These are phyloP conservation scores for Cadophora sp. DNA, from an alignment of 2,329 filamentous ascomycete species.

Conservation along the genomic window DNA sequence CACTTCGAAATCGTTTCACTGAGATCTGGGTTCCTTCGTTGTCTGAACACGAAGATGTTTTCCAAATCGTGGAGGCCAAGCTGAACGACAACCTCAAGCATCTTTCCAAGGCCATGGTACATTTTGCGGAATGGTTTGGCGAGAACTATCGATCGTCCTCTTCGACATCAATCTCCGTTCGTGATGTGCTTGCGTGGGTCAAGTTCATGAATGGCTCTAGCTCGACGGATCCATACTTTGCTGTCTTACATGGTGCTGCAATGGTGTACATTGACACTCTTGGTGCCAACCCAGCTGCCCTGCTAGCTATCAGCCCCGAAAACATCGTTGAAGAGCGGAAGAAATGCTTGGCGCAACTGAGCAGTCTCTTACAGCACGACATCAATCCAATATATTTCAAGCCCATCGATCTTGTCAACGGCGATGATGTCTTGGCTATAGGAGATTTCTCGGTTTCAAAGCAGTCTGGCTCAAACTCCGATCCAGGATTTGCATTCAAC, in stretches of 20 bases:
- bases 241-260: constrained; percentile 82
- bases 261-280: constrained; percentile 97
- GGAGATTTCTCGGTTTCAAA: constrained; percentile 76
- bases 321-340: constrained; percentile 74
- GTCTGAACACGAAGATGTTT: constrained; percentile 82
- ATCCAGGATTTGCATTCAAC: constrained; percentile 77
- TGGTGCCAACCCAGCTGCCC: constrained; percentile 90
- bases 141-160: constrained; percentile 77
- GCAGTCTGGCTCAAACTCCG: constrained; percentile 53
- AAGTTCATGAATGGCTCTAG: constrained; percentile 78
- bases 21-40: constrained; percentile 97
- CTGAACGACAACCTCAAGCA: constrained; percentile 61
- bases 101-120: constrained; percentile 74
- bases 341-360: constrained; percentile 75
- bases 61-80: constrained; percentile 85
- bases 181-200: constrained; percentile 93
- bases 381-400: constrained; percentile 69
- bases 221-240: constrained; percentile 52
- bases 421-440: constrained; percentile 63
- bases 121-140: constrained; percentile 94
- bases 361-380: constrained; percentile 69
- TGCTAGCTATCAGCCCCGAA: constrained; percentile 75
- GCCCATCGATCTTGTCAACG: constrained; percentile 63
- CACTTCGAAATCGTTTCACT: constrained; percentile 93
- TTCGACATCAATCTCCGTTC: constrained; percentile 82